Base-by-base conservation (phyloP, 805 yeast species). In the Pichia membranifaciens region DNA sequence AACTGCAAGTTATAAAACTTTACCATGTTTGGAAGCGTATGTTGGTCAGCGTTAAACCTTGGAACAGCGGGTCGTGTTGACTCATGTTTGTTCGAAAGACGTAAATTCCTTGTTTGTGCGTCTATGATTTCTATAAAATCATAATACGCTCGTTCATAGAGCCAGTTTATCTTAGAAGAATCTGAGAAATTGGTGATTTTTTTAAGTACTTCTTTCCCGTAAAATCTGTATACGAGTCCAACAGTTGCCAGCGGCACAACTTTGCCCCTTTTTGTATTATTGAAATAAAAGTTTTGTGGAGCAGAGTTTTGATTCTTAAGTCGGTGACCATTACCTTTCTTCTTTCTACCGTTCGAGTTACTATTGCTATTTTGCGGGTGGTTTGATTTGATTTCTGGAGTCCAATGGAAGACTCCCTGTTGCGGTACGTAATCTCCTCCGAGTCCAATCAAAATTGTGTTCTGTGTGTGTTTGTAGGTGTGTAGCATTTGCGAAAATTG, bases 111-210 rank as follows among this genome's bases (percentile, higher is more conserved):
- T 10, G 39, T 31, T 60, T 88, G 85, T 46, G 96, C 98, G 67
- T 89, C 99, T 29, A 91, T 73, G 10, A 95, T 80, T 68, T 91
- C 98, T 51, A 91, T 72, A 58, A 89, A 87, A 53, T 84, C 90
- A 52, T 76, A 76, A 71, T 91, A 91, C 13, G 90, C 71, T 63
- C 86, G 85, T 33, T 73, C 70, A 65, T 82, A 87, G 38, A 91
- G 68, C 33, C 82, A 64, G 16, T 82, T 82, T 32, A 86, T 31
- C 16, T 17, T n/a, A 5, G 25, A 3, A 8, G 43, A 6, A 18
- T 41, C 43, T 67, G 20, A 76, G 32, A 47, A 37, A 1, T 35
- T 46, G 77, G 66, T 38, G 18, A 78, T 67, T 45, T 76, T 72
- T 28, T 71, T 65, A 46, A 85, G 81, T 45, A 84, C 81, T 41